A percentile compares a stretch with the other conserved stretches of the same genome.
These are phyloP conservation scores for Urochloa ruziziensis DNA, from an alignment of 176 grass and related monocot genomes.

Conservation along the genomic window DNA sequence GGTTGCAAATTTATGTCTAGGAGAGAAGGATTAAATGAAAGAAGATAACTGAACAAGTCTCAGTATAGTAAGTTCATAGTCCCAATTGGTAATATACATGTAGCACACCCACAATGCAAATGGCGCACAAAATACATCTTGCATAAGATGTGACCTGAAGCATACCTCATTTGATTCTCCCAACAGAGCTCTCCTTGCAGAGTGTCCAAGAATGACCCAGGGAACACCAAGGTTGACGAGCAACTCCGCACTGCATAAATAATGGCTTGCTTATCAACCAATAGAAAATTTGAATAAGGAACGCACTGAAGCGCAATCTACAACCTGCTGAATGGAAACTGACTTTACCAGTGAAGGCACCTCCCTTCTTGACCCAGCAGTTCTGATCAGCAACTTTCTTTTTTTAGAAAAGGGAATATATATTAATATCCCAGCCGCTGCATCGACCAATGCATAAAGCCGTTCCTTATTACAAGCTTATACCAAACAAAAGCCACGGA, in stretches of 20 bases:
- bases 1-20: not conserved
- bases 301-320: not conserved
- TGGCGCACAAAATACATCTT: not conserved
- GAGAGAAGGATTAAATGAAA: not conserved
- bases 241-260: constrained; percentile 82
- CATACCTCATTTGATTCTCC: constrained; percentile 88
- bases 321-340: constrained; percentile 44
- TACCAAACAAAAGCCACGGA: too few species aligned
- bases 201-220: constrained; percentile 97
- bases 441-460: too few species aligned
- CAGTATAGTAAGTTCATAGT: not conserved
- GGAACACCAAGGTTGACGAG: constrained; percentile 81
- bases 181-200: constrained; percentile 83
- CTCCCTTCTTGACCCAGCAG: constrained; percentile 98
- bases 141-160: not conserved
- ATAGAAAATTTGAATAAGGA: not conserved
- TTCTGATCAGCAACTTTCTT: constrained; percentile 96
- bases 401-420: too few species aligned
- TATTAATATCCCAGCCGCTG: too few species aligned
- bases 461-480: too few species aligned
- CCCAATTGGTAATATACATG: not conserved
- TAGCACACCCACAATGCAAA: not conserved
- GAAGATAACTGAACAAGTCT: not conserved
- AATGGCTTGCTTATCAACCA: not conserved
- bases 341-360: constrained; percentile 91